Conservation (phyloP, 805 yeast genomes). For the Ogataea populi-albae region DNA sequence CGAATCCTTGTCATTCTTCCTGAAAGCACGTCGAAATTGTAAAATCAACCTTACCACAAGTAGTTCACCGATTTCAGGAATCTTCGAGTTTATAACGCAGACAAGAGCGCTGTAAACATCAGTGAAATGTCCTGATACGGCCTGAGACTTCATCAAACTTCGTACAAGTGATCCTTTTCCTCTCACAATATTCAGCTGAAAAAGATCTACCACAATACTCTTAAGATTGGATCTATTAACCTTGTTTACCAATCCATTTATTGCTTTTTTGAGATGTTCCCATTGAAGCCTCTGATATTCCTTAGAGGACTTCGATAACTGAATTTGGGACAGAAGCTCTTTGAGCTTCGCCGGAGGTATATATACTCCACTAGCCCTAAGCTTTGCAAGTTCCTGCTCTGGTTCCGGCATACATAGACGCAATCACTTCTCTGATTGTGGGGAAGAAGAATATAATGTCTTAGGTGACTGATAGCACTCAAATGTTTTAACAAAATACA, state of each 20-base stretch:
- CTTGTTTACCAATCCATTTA: conserved; percentile 48
- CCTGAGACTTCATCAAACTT: conserved; percentile 53
- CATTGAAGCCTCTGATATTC: conserved; percentile 55
- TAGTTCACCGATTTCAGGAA: conserved; percentile 67
- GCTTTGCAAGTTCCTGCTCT: conserved; percentile 35
- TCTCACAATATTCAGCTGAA: conserved; percentile 54
- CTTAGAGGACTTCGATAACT: conserved; percentile 20
- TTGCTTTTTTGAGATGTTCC: conserved; percentile 47
- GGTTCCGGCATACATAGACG: conserved; percentile 20
- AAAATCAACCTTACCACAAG: conserved; percentile 51
- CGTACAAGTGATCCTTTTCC: conserved; percentile 63
- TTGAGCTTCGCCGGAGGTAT: conserved; percentile 54
- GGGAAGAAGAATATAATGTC: not conserved
- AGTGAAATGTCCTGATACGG: conserved; percentile 37
- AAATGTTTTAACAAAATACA: too few species aligned
- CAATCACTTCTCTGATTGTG: not conserved
- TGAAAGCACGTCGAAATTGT: conserved; percentile 55
- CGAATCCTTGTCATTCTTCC: conserved; percentile 40
- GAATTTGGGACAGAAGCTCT: conserved; percentile 35
- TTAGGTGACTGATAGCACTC: too few species aligned
- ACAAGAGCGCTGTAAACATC: conserved; percentile 56
- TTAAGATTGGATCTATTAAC: conserved; percentile 47
- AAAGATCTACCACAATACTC: conserved; percentile 45
- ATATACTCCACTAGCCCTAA: conserved; percentile 45
- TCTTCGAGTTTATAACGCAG: conserved; percentile 58